A percentile compares a stretch with the other conserved stretches of the same genome.
These are phyloP conservation scores for Arachnomyces sp. DNA, from an alignment of 2,329 filamentous ascomycete genomes.

Conservation along the genomic window DNA sequence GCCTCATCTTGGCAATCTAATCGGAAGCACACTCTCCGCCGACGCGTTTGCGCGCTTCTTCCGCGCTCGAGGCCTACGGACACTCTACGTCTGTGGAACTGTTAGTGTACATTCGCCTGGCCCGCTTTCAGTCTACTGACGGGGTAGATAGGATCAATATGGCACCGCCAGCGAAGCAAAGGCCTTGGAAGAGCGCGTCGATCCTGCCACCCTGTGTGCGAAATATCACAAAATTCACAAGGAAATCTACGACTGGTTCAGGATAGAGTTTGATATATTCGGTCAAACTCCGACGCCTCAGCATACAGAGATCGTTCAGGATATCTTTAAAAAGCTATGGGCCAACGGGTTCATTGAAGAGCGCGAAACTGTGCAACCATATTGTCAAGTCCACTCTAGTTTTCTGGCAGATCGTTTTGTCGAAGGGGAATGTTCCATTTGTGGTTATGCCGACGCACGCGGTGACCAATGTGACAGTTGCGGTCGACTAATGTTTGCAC, in stretches of 20 bases:
- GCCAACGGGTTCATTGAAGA: slow-evolving; percentile 83
- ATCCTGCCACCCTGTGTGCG: slow-evolving; percentile 73
- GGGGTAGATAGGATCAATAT: slow-evolving; percentile 78
- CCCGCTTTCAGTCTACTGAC: too few species aligned
- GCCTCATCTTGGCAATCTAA: slow-evolving; percentile 79
- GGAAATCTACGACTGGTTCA: slow-evolving; percentile 90
- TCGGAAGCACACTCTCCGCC: slow-evolving; percentile 77
- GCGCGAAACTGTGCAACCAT: slow-evolving; percentile 77
- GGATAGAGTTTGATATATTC: slow-evolving; percentile 88
- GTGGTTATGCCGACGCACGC: slow-evolving; percentile 47
- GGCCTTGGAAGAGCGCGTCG: slow-evolving; percentile 76
- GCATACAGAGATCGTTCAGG: slow-evolving; percentile 86
- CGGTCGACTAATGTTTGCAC: too few species aligned
- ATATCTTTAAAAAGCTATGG: slow-evolving; percentile 76
- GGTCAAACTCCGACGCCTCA: slow-evolving; percentile 80
- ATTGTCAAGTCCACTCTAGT: slow-evolving; percentile 50
- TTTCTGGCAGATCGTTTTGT: slow-evolving; percentile 84
- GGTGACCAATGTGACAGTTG: slow-evolving; percentile 59
- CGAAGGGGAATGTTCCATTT: slow-evolving; percentile 70
- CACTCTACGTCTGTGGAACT: slow-evolving; percentile 72
- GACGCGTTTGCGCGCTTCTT: slow-evolving; percentile 62
- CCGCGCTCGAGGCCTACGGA: slow-evolving; percentile 59
- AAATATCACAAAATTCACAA: slow-evolving; percentile 88
- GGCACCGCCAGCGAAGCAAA: slow-evolving; percentile 93
- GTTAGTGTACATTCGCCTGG: too few species aligned